A percentile compares a stretch with the other conserved stretches of the same genome.
Evolutionary conservation across 306 rosid species (phyloP).

Genomic region (Betula pendula): DNA sequence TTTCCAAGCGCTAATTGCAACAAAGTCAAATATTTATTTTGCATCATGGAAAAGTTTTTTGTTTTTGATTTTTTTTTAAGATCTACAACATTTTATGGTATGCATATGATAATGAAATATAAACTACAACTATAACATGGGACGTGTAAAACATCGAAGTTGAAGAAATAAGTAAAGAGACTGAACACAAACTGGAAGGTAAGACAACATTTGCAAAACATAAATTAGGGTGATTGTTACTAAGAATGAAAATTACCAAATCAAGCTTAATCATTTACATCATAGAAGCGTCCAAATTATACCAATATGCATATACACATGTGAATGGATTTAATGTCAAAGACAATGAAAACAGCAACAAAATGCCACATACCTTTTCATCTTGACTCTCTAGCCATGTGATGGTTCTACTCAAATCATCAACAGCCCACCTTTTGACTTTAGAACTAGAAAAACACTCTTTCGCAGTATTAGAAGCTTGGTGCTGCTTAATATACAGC

Average conservation of each 20-base stretch:
- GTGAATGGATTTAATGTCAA: not conserved
- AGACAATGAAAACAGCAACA: slow-evolving; percentile 3
- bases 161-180: not conserved
- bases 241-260: not conserved
- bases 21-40: not conserved
- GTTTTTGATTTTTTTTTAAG: not conserved
- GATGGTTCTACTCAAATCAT: slow-evolving; percentile 69
- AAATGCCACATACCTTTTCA: slow-evolving; percentile 62
- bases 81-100: not conserved
- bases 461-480: slow-evolving; percentile 30
- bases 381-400: slow-evolving; percentile 94
- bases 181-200: not conserved
- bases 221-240: not conserved
- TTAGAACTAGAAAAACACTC: slow-evolving; percentile 57
- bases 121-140: not conserved
- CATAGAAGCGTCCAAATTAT: not conserved
- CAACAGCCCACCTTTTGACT: slow-evolving; percentile 76
- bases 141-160: not conserved
- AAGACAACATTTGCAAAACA: not conserved
- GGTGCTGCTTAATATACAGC: slow-evolving; percentile 45
- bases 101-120: not conserved
- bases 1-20: not conserved
- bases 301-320: not conserved
- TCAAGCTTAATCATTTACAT: not conserved
- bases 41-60: not conserved